phyloP scores from a whole-genome alignment of 2,329 filamentous ascomycete genomes.

The Microdochium trichocladiopsis region DNA sequence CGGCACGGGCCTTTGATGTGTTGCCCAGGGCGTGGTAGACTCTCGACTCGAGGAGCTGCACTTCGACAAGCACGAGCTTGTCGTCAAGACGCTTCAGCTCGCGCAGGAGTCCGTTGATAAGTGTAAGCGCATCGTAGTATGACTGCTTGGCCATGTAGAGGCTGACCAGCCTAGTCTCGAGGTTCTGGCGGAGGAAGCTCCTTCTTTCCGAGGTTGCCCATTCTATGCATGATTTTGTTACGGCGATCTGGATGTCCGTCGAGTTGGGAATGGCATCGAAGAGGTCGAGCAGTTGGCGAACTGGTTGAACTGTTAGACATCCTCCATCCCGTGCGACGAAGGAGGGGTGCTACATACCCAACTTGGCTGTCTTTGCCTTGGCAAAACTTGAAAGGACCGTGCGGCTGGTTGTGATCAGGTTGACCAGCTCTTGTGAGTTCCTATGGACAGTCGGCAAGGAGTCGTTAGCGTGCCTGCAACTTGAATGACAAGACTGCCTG shows the following conservation, averaged over 20 bases:
- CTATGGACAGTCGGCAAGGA: constrained; percentile 29
- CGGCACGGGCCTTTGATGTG: constrained; percentile 89
- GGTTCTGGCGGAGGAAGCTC: constrained; percentile 94
- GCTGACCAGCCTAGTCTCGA: constrained; percentile 88
- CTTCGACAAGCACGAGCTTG: constrained; percentile 95
- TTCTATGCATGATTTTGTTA: constrained; percentile 99
- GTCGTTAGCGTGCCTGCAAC: constrained; percentile 19
- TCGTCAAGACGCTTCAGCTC: constrained; percentile 98
- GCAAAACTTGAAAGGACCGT: constrained; percentile 92
- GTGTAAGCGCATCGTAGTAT: constrained; percentile 92
- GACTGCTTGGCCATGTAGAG: constrained; percentile 97
- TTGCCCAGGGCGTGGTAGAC: constrained; percentile 98
- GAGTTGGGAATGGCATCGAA: constrained; percentile 92
- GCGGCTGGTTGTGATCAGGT: constrained; percentile 83
- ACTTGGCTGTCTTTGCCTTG: constrained; percentile 97
- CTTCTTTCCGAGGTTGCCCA: constrained; percentile 94
- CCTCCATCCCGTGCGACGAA: background rate
- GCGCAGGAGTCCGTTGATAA: constrained; percentile 92
- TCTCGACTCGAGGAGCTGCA: constrained; percentile 91
- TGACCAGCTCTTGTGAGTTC: constrained; percentile 77
- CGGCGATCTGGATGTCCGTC: constrained; percentile 85
- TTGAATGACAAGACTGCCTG: background rate
- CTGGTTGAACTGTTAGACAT: constrained; percentile 36
- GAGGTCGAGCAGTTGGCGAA: constrained; percentile 93
- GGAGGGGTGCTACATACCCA: constrained; percentile 56